phyloP scores from a whole-genome alignment of 108 stramenopile species.

The Discostella stelligeroides region DNA sequence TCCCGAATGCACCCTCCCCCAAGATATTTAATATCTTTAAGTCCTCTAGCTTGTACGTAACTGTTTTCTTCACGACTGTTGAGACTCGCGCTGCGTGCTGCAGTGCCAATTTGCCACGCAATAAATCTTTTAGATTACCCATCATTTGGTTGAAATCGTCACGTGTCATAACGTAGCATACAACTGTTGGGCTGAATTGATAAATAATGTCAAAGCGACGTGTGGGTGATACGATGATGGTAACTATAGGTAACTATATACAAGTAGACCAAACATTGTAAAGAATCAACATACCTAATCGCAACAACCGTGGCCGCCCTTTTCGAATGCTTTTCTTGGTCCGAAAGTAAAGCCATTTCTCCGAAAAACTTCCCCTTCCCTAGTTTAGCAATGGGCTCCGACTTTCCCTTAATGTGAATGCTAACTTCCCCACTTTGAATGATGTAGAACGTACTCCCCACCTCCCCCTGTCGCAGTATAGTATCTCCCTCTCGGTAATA shows the following conservation, averaged over 20 bases:
- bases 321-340: slow-evolving; percentile 22
- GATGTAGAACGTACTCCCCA: slow-evolving; percentile 69
- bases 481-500: slow-evolving; percentile 43
- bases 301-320: slow-evolving; percentile 51
- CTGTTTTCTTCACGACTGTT: slow-evolving; percentile 15
- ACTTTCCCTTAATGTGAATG: slow-evolving; percentile 27
- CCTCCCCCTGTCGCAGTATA: slow-evolving; percentile 75
- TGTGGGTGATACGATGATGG: slow-evolving; percentile 27
- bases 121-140: slow-evolving; percentile 58
- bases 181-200: neutral
- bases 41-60: slow-evolving; percentile 31
- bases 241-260: too few species aligned
- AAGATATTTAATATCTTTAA: slow-evolving; percentile 23
- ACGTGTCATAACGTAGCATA: slow-evolving; percentile 38
- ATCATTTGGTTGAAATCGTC: slow-evolving; percentile 61
- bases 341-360: slow-evolving; percentile 46
- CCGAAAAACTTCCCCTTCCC: slow-evolving; percentile 47
- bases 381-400: slow-evolving; percentile 26
- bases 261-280: too few species aligned
- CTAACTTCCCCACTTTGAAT: slow-evolving; percentile 49
- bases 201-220: neutral
- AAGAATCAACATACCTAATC: slow-evolving; percentile 3
- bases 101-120: slow-evolving; percentile 9
- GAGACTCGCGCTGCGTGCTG: neutral
- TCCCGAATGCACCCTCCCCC: slow-evolving; percentile 49